Base-by-base conservation (phyloP, 768 basidiomycete genomes). In the Leccinum obscurum region DNA sequence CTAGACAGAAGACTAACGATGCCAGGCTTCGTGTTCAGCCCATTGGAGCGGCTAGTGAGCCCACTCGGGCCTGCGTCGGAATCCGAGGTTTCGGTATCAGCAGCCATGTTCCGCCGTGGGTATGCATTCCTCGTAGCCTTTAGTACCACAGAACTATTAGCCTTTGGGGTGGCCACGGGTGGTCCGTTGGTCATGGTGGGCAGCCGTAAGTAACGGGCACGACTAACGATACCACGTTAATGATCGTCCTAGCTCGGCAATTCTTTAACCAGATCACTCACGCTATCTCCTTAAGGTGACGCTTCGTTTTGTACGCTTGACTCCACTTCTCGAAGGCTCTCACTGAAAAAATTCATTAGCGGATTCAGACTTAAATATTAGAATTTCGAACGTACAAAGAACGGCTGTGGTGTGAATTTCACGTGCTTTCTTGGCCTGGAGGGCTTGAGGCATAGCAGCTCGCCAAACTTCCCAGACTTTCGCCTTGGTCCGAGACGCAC, bases 261-360 rank as follows among this genome's bases (percentile, higher is more conserved):
- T 55, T 22, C 34, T 44, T 52, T 63, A 59, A 57, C 32, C 22
- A 55, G 56, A 62, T 56, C 55, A 85, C 91, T 79, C 72, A 94
- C 92, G 89, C 90, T 52, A 92, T 86, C 55, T 92, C 90, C 71
- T 90, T 92, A 46, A 88, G 80, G 44, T 88, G 86, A 46, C 87
- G 80, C 69, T 88, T 91, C 17, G 85, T 85, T 68, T 82, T 81
- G 64, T 90, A 85, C 14, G 78, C 78, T 69, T 86, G 82, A n/a
- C 79, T 64, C 93, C 93, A 95, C 59, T 78, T 84, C 49, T 81
- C 80, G 52, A 92, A 79, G 48, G 70, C 78, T 80, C 58, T 78
- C 86, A 91, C 67, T 55, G 54, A 37, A 53, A 53, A 41, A 28
- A 62, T 55, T 60, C 41, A 52, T 63, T 54, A 66, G 62, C 50